Percentiles rank a stretch among this genome's conserved stretches.
Conservation (phyloP, 306 rosid genomes). For the Sesbania bispinosa region DNA sequence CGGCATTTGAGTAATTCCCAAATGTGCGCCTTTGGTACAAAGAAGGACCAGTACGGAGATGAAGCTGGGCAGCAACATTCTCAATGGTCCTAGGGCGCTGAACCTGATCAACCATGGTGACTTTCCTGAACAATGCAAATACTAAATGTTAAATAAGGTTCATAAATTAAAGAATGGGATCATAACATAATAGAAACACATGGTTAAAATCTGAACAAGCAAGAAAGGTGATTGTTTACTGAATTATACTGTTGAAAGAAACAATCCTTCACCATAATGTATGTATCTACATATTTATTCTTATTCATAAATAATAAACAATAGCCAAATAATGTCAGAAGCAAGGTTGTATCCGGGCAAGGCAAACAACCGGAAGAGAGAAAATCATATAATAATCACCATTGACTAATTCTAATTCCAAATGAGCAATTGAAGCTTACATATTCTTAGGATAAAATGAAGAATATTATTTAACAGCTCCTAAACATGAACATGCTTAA, state of each 20-base stretch:
- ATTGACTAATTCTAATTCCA: background rate
- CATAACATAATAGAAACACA: slow-evolving; percentile 4
- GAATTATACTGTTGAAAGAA: background rate
- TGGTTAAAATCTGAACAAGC: background rate
- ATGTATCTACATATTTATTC: background rate
- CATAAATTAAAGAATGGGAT: background rate
- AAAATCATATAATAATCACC: background rate
- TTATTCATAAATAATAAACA: background rate
- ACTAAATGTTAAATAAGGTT: background rate
- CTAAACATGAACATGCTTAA: background rate
- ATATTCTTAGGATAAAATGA: background rate
- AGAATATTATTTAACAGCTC: background rate
- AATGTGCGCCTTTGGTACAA: slow-evolving; percentile 26
- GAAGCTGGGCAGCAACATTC: slow-evolving; percentile 32
- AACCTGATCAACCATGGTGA: slow-evolving; percentile 42
- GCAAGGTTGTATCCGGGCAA: background rate
- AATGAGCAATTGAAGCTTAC: background rate
- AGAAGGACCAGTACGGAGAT: slow-evolving; percentile 9
- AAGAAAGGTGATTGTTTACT: background rate
- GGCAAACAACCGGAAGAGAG: background rate
- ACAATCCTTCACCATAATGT: background rate
- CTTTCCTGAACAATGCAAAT: slow-evolving; percentile 16
- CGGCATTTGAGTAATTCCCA: slow-evolving; percentile 55
- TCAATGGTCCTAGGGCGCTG: slow-evolving; percentile 21
- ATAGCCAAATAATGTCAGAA: background rate